phyloP scores from a whole-genome alignment of 1,284 basidiomycete species.

The Blastosporella zonata region DNA sequence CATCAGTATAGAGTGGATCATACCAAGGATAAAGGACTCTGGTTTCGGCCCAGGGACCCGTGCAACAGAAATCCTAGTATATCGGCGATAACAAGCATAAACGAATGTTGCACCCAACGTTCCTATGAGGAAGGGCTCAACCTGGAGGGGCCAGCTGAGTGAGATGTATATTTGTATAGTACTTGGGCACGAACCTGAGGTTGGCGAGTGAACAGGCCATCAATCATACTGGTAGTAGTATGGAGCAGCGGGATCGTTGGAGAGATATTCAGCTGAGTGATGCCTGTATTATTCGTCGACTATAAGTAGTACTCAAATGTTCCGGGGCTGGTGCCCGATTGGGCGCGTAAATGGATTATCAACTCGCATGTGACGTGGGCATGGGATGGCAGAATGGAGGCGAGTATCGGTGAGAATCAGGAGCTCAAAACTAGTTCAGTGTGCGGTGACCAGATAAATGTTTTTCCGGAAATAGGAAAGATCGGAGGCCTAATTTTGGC shows the following conservation, averaged over 20 bases:
- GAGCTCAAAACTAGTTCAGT: neutral
- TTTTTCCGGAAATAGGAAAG: slow-evolving; percentile 8
- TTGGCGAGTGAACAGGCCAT: neutral
- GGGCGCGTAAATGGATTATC: slow-evolving; percentile 21
- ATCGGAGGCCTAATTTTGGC: neutral
- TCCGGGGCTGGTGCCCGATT: neutral
- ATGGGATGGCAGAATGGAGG: slow-evolving; percentile 6
- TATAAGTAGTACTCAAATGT: neutral
- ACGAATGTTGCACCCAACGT: slow-evolving; percentile 18
- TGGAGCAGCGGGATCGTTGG: neutral
- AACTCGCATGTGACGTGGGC: slow-evolving; percentile 29
- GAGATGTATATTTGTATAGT: neutral
- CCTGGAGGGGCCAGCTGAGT: slow-evolving; percentile 2
- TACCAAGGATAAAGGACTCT: slow-evolving; percentile 41
- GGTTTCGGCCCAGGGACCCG: slow-evolving; percentile 40
- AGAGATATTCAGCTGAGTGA: neutral
- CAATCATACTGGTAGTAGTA: slow-evolving; percentile 1
- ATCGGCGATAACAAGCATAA: slow-evolving; percentile 31
- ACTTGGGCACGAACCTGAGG: slow-evolving; percentile 7
- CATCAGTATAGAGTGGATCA: neutral
- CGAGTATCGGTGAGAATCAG: neutral
- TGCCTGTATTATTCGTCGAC: neutral
- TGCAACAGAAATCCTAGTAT: slow-evolving; percentile 35
- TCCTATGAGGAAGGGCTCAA: slow-evolving; percentile 7
- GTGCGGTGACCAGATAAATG: neutral